A percentile compares a stretch with the other conserved stretches of the same genome.
These are phyloP conservation scores for Metschnikowia reukaufii DNA, from an alignment of 805 yeast genomes.

Conservation along the genomic window DNA sequence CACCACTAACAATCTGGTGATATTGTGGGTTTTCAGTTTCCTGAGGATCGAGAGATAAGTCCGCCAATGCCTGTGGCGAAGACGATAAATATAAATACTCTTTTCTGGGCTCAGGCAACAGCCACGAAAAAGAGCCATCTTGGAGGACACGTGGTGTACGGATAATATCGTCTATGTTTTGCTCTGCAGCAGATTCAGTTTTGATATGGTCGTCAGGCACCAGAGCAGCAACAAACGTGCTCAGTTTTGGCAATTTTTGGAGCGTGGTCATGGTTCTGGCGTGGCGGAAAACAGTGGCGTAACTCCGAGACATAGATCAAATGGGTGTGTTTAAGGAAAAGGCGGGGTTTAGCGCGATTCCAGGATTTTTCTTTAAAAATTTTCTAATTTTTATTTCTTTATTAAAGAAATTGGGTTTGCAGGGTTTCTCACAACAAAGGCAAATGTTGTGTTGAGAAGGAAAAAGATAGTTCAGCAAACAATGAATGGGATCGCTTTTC, in stretches of 20 bases:
- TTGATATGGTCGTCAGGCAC: constrained; percentile 33
- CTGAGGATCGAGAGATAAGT: constrained; percentile 51
- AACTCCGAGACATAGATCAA: constrained; percentile 1
- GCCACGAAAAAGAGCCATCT: constrained; percentile 72
- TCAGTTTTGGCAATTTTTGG: constrained; percentile 30
- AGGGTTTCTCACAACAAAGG: too few species aligned
- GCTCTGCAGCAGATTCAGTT: constrained; percentile 27
- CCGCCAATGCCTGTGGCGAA: constrained; percentile 58
- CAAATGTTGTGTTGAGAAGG: too few species aligned
- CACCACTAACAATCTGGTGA: constrained; percentile 62
- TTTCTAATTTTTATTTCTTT: too few species aligned
- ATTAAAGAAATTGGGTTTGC: too few species aligned
- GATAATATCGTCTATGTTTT: constrained; percentile 31
- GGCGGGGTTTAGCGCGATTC: too few species aligned
- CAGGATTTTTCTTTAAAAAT: too few species aligned
- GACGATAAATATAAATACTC: constrained; percentile 55
- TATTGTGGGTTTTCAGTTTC: constrained; percentile 47
- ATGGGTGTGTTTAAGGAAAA: background rate
- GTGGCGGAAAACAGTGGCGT: background rate
- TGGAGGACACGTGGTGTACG: constrained; percentile 40
- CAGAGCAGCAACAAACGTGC: constrained; percentile 28
- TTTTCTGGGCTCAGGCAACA: constrained; percentile 62
- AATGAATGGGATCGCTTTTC: background rate
- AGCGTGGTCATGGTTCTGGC: constrained; percentile 22
- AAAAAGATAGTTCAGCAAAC: background rate